Evolutionary conservation across 768 basidiomycete species (phyloP), one percentile per base, ranked within the genome.

Genomic region (Hydnomerulius pinastri): DNA sequence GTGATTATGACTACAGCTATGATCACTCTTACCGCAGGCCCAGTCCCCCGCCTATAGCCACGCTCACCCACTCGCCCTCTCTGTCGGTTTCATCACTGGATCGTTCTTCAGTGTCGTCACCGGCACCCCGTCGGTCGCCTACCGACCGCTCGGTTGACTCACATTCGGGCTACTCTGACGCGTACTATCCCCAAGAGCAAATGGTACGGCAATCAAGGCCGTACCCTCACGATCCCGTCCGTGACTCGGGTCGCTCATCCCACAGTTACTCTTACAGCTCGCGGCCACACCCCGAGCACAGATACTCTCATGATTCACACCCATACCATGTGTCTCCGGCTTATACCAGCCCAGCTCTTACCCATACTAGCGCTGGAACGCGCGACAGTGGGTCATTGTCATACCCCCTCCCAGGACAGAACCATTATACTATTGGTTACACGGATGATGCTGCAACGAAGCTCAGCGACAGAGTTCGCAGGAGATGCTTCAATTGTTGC

Each of bases 361-460:
- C 67, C 8, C 70, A 68, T 45, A 33, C 56, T 18, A 55, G 33
- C 33, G 18, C 36, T 4, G 57, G 43, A 37, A 40, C 67, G 2
- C 62, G 66, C 33, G 65, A 71, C 30, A 44, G 41, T 63, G 39
- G 50, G 53, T 53, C 63, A 18, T 64, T 71, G 40, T 48, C 67
- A 5, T 72, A 72, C 57, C 64, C 73, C 15, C 66, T 72, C 43
- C 70, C 75, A 6, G 70, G 71, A 3, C 73, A 75, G 50, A 67
- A 57, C 32, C 65, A 68, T 24, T 71, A 68, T 43, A 53, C 70
- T 38, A 70, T 78, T 50, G 69, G 75, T 25, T 73, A 85, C 68
- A 90, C 89, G 1, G 86, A 89, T 66, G 89, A 91, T 57, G 89
- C 89, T 0, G 79, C 87, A 1, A 90, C 87, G 1, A 91, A 91